Base-by-base conservation (phyloP, 306 rosid species). In the Carpinus viminea region DNA sequence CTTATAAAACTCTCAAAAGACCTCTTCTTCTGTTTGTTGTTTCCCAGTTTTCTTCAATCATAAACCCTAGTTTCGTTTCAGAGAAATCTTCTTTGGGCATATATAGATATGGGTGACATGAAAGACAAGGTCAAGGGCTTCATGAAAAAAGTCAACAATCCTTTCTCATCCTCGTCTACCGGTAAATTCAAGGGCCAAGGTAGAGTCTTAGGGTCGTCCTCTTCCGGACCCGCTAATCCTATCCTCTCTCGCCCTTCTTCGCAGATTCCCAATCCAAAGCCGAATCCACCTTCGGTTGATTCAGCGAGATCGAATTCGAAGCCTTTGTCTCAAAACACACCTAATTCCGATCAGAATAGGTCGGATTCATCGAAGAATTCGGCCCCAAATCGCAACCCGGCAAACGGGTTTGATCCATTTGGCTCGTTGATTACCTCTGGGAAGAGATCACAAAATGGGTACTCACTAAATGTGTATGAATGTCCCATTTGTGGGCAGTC, bases 151-250 rank as follows among this genome's bases (percentile, higher is more conserved):
- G 92, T 93, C 77, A 89, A 89, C 82, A 87, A 78, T 24, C 74
- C 89, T n/a, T 82, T 84, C 57, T 75, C 96, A 0, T 85, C 98
- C 1, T 88, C 93, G 3, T 80, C 96, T 57, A 93, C 99, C 26
- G 80, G 85, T 13, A 96, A 86, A 86, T 96, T 96, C 89, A 93
- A 93, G 54, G 99, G 99, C 74, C 99, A 90, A 87, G 98, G 98
- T 66, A 78, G 98, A 81, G 96, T 91, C 70, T 80, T 96, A 24
- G 99, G 99, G 31, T 96, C 98, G 2, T 83, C 94, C 12, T 85
- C 90, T 16, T 73, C 97, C 0, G 80, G 79, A 13, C 81, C 92
- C 43, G 2, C 64, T 12, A 85, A 82, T 83, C 78, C 93, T 43
- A 53, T 34, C 82, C 80, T 68, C 18, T 0, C 55, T 60, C 86